Percentiles rank a stretch among this genome's conserved stretches.
Conservation (phyloP, 78 protist genomes). For the Thecamonas trahens region DNA sequence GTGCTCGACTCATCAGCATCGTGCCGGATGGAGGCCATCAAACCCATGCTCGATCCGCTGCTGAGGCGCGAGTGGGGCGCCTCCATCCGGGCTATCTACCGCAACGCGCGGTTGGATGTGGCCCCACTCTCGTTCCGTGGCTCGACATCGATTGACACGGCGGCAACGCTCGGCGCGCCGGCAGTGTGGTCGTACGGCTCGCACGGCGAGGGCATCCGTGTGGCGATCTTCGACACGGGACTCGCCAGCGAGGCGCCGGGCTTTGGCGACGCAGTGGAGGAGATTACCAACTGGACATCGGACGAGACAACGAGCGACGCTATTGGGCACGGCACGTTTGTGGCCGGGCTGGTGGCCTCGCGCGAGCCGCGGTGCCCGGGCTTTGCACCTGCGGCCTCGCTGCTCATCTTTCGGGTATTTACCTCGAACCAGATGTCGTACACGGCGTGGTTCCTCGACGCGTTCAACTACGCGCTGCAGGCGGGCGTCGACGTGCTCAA, state of each 20-base stretch:
- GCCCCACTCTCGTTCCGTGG: no score
- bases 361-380: slow-evolving; percentile 59
- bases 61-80: no score
- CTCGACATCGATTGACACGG: no score
- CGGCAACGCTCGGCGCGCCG: no score
- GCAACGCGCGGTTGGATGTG: no score
- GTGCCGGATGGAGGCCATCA: no score
- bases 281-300: slow-evolving; percentile 67
- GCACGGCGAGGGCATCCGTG: slow-evolving; percentile 45
- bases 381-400: slow-evolving; percentile 79
- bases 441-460: slow-evolving; percentile 95
- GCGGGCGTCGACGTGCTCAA: slow-evolving; percentile 68
- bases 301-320: slow-evolving; percentile 21
- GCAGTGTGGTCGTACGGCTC: no score
- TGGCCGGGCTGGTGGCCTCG: slow-evolving; percentile 72
- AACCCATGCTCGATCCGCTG: no score
- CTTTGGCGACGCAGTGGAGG: slow-evolving; percentile 42
- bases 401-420: slow-evolving; percentile 82
- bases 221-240: slow-evolving; percentile 84
- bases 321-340: slow-evolving; percentile 92
- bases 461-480: slow-evolving; percentile 86
- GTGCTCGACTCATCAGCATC: no score
- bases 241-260: slow-evolving; percentile 30
- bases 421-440: slow-evolving; percentile 60
- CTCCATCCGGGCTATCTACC: no score